Percentiles rank a stretch among this genome's conserved stretches.
These are phyloP conservation scores for Aspergillus nomiae DNA, from an alignment of 2,329 filamentous ascomycete genomes.

Conservation along the genomic window DNA sequence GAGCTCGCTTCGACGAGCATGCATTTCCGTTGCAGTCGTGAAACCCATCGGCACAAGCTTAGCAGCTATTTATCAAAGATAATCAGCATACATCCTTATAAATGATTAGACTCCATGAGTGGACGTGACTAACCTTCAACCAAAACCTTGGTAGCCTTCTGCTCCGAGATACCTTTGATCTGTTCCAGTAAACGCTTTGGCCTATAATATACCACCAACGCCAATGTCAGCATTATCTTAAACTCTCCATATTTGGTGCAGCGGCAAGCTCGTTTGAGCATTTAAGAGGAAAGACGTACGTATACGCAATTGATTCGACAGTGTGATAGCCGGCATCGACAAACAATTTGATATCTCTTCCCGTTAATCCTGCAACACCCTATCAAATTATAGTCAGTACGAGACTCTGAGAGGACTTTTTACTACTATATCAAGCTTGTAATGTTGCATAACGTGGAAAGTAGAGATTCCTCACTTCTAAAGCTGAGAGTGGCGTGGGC, in stretches of 20 bases:
- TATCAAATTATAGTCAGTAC: constrained; percentile 41
- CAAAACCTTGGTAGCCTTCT: constrained; percentile 90
- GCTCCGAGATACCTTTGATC: constrained; percentile 97
- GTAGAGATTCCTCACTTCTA: constrained; percentile 67
- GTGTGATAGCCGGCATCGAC: constrained; percentile 93
- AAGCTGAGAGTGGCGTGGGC: constrained; percentile 80
- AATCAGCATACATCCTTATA: constrained; percentile 10
- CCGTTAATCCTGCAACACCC: constrained; percentile 88
- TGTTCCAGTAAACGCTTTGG: constrained; percentile 79
- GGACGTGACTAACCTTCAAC: constrained; percentile 71
- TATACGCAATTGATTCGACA: constrained; percentile 94
- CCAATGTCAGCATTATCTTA: background rate
- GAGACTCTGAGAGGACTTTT: background rate
- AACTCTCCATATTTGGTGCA: background rate
- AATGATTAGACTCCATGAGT: background rate
- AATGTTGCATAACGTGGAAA: background rate
- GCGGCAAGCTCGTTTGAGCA: background rate
- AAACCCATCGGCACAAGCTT: constrained; percentile 99
- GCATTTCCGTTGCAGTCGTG: constrained; percentile 98
- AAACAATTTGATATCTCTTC: constrained; percentile 90
- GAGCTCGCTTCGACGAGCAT: constrained; percentile 90
- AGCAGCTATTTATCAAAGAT: constrained; percentile 61
- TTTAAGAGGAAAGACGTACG: constrained; percentile 51
- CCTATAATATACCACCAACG: constrained; percentile 36
- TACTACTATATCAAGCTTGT: background rate